Evolutionary conservation across 768 basidiomycete genomes (phyloP), one percentile per base, ranked within the genome.

Genomic region (Antrodiella citrinella): DNA sequence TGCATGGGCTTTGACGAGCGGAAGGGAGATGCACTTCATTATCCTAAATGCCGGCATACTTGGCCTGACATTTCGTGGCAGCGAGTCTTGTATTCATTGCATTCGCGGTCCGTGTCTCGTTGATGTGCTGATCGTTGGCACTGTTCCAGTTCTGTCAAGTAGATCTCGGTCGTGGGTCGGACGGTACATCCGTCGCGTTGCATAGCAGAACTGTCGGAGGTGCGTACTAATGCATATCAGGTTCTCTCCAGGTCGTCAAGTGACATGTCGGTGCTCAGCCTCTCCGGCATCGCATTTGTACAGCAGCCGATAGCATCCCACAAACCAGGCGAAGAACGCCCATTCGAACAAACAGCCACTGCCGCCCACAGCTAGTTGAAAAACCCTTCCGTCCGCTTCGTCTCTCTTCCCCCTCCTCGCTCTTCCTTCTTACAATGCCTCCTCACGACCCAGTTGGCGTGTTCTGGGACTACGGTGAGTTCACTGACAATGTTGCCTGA

Each of bases 391-490:
- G 7, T 35, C 15, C 30, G n/a, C 30, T 35, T 35, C 15, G 30
- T 15, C 15, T 35, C 15, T 15, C 7, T 35, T 35, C 30, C 30
- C 30, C 30, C 7, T 35, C 30, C n/a, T n/a, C n/a, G n/a, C n/a
- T 35, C 30, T 35, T 15, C 30, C 30, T 35, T 35, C 7, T 12
- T 38, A 50, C 41, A 26, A 51, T 9, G 47, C 48, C 41, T 5
- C 26, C 7, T 49, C 38, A 51, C 49, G 57, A 56, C 35, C 51
- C 62, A 22, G 67, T 71, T 15, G 68, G 65, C n/a, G 65, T 73
- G 4, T 72, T 73, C 44, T 73, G 72, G 72, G 70, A 73, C 48
- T 72, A 67, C 49, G 70, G 70, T 71, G 23, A 26, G 66, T 57
- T 2, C 12, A 18, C 39, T 12, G 4, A 18, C 15, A 7, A 35